Base-by-base conservation (phyloP, 164 flowering plant genomes). In the Liquidambar formosana region DNA sequence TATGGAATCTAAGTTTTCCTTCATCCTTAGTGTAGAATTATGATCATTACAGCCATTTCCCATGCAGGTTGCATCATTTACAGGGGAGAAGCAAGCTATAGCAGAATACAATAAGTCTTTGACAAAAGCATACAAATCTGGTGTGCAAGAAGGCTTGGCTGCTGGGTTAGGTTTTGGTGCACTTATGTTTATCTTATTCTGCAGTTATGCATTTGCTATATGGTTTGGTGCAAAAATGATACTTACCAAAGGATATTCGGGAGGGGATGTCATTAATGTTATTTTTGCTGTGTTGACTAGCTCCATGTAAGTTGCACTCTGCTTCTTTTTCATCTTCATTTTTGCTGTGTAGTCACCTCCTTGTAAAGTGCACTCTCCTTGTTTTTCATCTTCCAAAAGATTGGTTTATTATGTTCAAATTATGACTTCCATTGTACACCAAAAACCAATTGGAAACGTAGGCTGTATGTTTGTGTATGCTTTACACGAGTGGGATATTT, bases 151-250 rank as follows among this genome's bases (percentile, higher is more conserved):
- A 58, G 85, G 85, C 8, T 51, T 75, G 51, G 79, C 71, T 22
- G 49, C 81, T 2, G 86, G 86, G 13, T 38, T 78, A 1, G 86
- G 86, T 13, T 41, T 71, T 61, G 89, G 85, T 2, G 18, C 64
- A 15, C 65, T 74, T 41, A 69, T 70, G 70, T 46, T 64, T 0
- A 44, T 81, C 13, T 11, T 75, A 4, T 81, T 72, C 73, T 64
- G 78, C 71, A 83, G 76, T 45, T 85, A 81, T 64, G 71, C 78
- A 19, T 58, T 85, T 71, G 86, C 89, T 8, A 47, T 83, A 28
- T 85, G 89, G 89, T 85, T 51, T 68, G 89, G 86, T 10, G 82
- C 74, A 27, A 83, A 71, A 67, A 52, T 85, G 85, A 70, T 85
- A 33, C 13, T 75, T 59, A 70, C 74, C 1, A 79, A 69, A 61